A percentile compares a stretch with the other conserved stretches of the same genome.
Evolutionary conservation across 1,284 basidiomycete species (phyloP).

Genomic region (Mycena citricolor): DNA sequence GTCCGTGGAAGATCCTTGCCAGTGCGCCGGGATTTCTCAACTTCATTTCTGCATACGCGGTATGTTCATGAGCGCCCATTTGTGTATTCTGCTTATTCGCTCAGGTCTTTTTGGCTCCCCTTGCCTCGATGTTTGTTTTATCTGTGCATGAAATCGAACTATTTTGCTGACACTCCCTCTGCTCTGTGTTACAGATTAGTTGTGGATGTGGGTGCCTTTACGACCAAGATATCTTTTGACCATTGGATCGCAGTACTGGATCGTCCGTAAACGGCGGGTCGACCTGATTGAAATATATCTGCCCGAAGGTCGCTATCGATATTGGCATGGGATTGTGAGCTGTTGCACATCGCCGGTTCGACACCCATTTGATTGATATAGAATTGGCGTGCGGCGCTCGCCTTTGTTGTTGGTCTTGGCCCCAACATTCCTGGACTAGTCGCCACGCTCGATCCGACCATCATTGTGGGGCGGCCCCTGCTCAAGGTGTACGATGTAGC

Average conservation of each 20-base stretch:
- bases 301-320: slow-evolving; percentile 62
- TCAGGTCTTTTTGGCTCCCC: slow-evolving; percentile 64
- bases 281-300: slow-evolving; percentile 72
- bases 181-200: slow-evolving; percentile 47
- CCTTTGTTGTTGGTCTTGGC: slow-evolving; percentile 58
- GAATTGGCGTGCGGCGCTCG: slow-evolving; percentile 69
- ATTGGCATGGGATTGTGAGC: slow-evolving; percentile 49
- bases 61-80: not conserved
- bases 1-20: slow-evolving; percentile 54
- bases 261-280: slow-evolving; percentile 59
- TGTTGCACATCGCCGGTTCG: not conserved
- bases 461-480: slow-evolving; percentile 52
- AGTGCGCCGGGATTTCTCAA: slow-evolving; percentile 46
- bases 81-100: not conserved
- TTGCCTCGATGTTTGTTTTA: slow-evolving; percentile 55
- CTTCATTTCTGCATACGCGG: slow-evolving; percentile 67
- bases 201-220: slow-evolving; percentile 41
- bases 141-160: slow-evolving; percentile 53
- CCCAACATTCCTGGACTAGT: slow-evolving; percentile 69
- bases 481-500: slow-evolving; percentile 60
- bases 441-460: slow-evolving; percentile 57
- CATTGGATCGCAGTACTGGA: slow-evolving; percentile 43
- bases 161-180: not conserved
- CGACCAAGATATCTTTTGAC: not conserved
- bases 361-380: slow-evolving; percentile 8